Conservation (phyloP, 2,329 filamentous ascomycete genomes). For the Claviceps maximensis region DNA sequence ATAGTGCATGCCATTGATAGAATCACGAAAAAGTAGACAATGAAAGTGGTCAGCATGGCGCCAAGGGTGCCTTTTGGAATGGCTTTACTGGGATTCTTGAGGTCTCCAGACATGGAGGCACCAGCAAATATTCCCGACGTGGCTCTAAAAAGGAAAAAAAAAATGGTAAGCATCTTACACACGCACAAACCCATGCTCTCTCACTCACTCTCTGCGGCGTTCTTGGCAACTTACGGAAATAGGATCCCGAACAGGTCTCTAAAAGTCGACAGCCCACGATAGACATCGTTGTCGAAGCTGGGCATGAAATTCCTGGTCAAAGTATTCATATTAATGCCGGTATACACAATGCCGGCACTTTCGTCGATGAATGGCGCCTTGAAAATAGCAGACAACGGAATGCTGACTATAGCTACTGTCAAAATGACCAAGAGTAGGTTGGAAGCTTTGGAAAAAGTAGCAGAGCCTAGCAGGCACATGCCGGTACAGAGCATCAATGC, state of each 20-base stretch:
- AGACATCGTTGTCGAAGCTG: constrained; percentile 48
- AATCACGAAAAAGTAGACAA: constrained; percentile 64
- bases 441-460: constrained; percentile 67
- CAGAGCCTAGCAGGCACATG: constrained; percentile 67
- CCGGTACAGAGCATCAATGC: constrained; percentile 59
- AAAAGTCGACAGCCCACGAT: constrained; percentile 54
- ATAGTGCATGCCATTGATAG: constrained; percentile 66
- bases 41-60: constrained; percentile 62
- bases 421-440: constrained; percentile 62
- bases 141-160: constrained; percentile 18
- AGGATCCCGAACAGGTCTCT: constrained; percentile 76
- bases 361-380: constrained; percentile 53
- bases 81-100: constrained; percentile 68
- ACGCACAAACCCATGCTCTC: neutral
- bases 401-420: constrained; percentile 62
- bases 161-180: constrained; percentile 13
- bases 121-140: constrained; percentile 51
- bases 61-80: constrained; percentile 77
- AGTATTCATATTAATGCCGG: constrained; percentile 59
- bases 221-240: constrained; percentile 41
- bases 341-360: constrained; percentile 56
- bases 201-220: neutral
- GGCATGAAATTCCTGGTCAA: constrained; percentile 64
- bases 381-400: constrained; percentile 64
- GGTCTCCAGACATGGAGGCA: constrained; percentile 80